phyloP scores from a whole-genome alignment of 1,139 yeast species.

The Diutina scorzettiae region DNA sequence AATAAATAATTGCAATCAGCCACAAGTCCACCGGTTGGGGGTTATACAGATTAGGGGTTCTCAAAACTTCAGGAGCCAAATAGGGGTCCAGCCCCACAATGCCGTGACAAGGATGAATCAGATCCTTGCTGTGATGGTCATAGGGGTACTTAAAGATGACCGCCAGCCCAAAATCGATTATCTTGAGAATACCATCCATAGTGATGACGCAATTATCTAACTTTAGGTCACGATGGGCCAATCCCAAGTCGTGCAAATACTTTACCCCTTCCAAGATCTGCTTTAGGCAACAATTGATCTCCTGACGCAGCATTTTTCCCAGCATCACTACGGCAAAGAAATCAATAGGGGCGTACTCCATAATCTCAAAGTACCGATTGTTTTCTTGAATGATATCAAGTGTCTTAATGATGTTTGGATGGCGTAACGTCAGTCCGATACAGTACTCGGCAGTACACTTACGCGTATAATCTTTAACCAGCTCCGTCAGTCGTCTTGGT shows the following conservation, averaged over 20 bases:
- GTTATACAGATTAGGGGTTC: constrained; percentile 50
- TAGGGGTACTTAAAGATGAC: constrained; percentile 89
- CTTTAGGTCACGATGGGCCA: constrained; percentile 92
- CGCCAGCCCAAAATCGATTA: constrained; percentile 95
- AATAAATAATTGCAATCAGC: constrained; percentile 90
- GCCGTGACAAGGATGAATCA: constrained; percentile 75
- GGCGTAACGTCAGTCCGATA: constrained; percentile 90
- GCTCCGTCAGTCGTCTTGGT: constrained; percentile 72
- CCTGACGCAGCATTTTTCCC: constrained; percentile 77
- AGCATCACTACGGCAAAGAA: constrained; percentile 97
- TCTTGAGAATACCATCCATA: constrained; percentile 72
- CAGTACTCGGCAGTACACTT: constrained; percentile 97
- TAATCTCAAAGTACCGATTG: constrained; percentile 80
- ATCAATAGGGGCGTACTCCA: constrained; percentile 97
- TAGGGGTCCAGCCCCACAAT: constrained; percentile 92
- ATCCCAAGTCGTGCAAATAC: constrained; percentile 77
- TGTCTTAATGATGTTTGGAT: constrained; percentile 88
- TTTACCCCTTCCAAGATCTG: constrained; percentile 77
- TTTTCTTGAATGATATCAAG: constrained; percentile 84
- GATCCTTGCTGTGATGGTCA: constrained; percentile 42
- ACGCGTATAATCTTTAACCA: constrained; percentile 81
- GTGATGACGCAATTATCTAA: constrained; percentile 91
- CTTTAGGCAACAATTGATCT: constrained; percentile 80
- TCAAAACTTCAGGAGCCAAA: constrained; percentile 90
- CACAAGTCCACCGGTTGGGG: constrained; percentile 92